Evolutionary conservation across 495 filamentous ascomycete species (phyloP).

Genomic region (Neurospora sp.): DNA sequence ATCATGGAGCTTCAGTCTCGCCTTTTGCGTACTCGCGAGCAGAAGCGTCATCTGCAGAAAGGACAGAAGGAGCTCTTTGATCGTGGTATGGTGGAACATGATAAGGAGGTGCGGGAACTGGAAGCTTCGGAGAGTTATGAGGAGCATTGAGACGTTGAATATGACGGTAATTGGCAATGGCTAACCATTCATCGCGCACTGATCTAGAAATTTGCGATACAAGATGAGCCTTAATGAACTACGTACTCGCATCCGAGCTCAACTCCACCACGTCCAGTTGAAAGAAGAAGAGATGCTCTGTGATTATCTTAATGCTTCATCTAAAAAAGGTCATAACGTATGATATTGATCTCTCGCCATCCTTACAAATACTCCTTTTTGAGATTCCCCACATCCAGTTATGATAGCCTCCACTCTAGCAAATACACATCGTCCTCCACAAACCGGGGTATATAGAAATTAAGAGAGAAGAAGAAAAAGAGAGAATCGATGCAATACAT

Average conservation of each 20-base stretch:
- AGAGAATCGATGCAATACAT: neutral
- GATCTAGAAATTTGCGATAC: neutral
- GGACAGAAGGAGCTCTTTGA: neutral
- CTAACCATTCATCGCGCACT: neutral
- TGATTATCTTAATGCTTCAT: constrained; percentile 9
- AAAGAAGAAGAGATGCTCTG: neutral
- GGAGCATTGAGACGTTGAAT: neutral
- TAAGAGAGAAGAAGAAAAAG: neutral
- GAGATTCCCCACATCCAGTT: neutral
- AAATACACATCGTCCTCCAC: neutral
- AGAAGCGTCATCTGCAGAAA: neutral
- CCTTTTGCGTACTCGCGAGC: neutral
- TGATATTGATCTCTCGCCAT: neutral
- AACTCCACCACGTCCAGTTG: neutral
- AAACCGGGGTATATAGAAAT: neutral
- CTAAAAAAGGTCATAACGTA: constrained; percentile 1
- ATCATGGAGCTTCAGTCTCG: neutral
- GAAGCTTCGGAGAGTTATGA: neutral
- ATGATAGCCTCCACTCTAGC: neutral
- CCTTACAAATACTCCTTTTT: neutral
- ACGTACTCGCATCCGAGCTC: neutral
- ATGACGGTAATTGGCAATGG: neutral
- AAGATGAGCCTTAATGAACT: neutral
- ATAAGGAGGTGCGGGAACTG: neutral
- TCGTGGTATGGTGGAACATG: neutral